phyloP scores from a whole-genome alignment of 768 basidiomycete species.

The Tulasnella sp. region DNA sequence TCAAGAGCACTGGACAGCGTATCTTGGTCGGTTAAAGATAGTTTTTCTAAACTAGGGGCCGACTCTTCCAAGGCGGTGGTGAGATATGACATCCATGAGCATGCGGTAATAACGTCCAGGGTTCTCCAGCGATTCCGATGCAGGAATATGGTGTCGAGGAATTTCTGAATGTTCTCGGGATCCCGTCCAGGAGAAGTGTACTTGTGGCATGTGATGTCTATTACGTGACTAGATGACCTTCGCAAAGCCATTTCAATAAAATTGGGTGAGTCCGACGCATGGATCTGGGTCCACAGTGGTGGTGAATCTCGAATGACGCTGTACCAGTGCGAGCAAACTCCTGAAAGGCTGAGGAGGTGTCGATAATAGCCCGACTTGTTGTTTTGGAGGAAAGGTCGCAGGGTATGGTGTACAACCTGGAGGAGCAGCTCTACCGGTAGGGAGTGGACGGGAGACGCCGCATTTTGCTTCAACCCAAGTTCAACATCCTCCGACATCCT shows the following conservation, averaged over 20 bases:
- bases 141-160: too few species aligned
- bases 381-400: background rate
- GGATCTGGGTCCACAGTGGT: background rate
- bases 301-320: background rate
- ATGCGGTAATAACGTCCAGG: background rate
- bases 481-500: too few species aligned
- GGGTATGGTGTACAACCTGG: background rate
- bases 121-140: background rate
- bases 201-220: background rate
- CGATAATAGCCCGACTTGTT: background rate
- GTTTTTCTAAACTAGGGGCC: background rate
- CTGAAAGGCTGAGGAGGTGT: background rate
- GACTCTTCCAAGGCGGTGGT: background rate
- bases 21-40: background rate
- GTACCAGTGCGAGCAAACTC: background rate
- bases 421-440: background rate
- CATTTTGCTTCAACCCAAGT: background rate
- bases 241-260: background rate
- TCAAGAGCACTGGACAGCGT: background rate
- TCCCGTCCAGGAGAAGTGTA: too few species aligned
- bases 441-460: background rate
- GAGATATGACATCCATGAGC: background rate
- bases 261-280: background rate
- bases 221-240: background rate
- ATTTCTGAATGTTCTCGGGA: background rate